Percentiles rank a stretch among this genome's conserved stretches.
Evolutionary conservation across 495 filamentous ascomycete species (phyloP).

Genomic region (Penicillium coffeae): DNA sequence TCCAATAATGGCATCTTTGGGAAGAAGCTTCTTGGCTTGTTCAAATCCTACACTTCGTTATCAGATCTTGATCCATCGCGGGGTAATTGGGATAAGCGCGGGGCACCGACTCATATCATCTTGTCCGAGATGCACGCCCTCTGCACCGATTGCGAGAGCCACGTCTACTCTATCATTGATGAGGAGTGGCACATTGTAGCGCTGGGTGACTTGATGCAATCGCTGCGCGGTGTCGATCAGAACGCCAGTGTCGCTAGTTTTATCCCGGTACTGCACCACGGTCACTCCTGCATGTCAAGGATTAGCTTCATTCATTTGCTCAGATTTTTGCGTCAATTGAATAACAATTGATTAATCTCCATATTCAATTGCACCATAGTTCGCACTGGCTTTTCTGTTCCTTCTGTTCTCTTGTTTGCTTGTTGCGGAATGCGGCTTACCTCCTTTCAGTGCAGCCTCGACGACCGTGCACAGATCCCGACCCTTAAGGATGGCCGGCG

Average conservation of each 20-base stretch:
- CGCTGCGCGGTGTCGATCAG: conserved; percentile 66
- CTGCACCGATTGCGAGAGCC: conserved; percentile 76
- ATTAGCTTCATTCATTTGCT: too few species aligned
- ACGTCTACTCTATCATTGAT: conserved; percentile 98
- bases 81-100: neutral
- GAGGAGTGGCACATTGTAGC: conserved; percentile 71
- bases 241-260: conserved; percentile 69
- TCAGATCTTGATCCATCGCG: conserved; percentile 1
- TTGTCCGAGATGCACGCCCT: conserved; percentile 92
- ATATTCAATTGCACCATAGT: too few species aligned
- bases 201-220: conserved; percentile 65
- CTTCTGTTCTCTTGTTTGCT: neutral
- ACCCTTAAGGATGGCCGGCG: conserved; percentile 67
- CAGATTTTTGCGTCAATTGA: too few species aligned
- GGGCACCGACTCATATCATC: conserved; percentile 74
- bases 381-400: neutral
- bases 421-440: too few species aligned
- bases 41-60: conserved; percentile 29
- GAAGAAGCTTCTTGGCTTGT: conserved; percentile 68
- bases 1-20: conserved; percentile 63
- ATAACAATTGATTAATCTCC: too few species aligned
- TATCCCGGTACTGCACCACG: conserved; percentile 87
- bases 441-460: conserved; percentile 70
- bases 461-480: conserved; percentile 71
- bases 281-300: conserved; percentile 58